Conservation (phyloP, 495 filamentous ascomycete genomes). For the Pyrenula massariospora region DNA sequence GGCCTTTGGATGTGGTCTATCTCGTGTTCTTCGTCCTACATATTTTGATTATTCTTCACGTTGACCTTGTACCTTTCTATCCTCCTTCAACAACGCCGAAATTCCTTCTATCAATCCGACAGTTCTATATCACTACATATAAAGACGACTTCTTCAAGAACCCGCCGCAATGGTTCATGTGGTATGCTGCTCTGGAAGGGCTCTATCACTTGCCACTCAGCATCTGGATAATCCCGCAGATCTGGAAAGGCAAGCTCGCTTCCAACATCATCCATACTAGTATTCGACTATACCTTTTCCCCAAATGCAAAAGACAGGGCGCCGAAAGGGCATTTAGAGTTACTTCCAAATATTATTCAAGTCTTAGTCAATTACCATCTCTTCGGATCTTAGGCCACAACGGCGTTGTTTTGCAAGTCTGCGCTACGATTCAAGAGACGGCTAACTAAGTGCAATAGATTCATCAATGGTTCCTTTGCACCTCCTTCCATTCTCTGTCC, state of each 20-base stretch:
- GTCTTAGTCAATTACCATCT: too few relatives aligned
- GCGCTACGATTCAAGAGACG: too few relatives aligned
- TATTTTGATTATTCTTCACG: slow-evolving; percentile 11
- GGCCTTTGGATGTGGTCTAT: slow-evolving; percentile 3
- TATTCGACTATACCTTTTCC: too few relatives aligned
- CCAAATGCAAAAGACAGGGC: too few relatives aligned
- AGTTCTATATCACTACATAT: slow-evolving; percentile 11
- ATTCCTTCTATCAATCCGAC: slow-evolving; percentile 7
- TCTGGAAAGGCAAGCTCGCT: slow-evolving; percentile 19
- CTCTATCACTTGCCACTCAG: slow-evolving; percentile 45
- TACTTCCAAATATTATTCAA: too few relatives aligned
- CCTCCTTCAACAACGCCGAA: slow-evolving; percentile 2
- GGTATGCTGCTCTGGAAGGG: slow-evolving; percentile 46
- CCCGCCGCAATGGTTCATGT: slow-evolving; percentile 47
- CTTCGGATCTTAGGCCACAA: too few relatives aligned
- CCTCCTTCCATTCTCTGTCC: slow-evolving; percentile 44
- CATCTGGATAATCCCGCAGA: slow-evolving; percentile 35
- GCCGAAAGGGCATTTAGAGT: too few relatives aligned
- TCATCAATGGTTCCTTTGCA: slow-evolving; percentile 37
- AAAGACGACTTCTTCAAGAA: slow-evolving; percentile 49
- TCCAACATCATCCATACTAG: too few relatives aligned
- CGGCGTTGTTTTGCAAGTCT: too few relatives aligned
- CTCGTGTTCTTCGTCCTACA: slow-evolving; percentile 13
- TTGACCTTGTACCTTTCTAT: slow-evolving; percentile 14
- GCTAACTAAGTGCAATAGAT: too few relatives aligned